phyloP scores from a whole-genome alignment of 164 flowering plant genomes.

The Umbilicus rupestris region DNA sequence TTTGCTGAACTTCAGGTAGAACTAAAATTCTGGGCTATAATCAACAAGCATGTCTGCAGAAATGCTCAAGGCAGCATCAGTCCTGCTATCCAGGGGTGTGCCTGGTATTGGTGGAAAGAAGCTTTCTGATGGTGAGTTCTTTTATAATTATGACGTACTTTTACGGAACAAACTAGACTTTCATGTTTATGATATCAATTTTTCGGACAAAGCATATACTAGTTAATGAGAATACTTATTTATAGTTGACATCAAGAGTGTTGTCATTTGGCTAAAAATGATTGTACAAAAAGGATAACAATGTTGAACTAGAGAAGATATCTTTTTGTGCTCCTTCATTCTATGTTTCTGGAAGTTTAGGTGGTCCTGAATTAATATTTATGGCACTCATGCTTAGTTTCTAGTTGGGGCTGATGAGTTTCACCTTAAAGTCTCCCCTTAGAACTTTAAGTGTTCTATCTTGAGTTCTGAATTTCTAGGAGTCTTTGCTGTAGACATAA shows the following conservation, averaged over 20 bases:
- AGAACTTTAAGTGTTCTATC: background rate
- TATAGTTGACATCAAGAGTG: background rate
- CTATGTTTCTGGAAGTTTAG: constrained; percentile 5
- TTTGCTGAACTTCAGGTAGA: background rate
- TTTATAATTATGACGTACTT: background rate
- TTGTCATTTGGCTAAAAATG: background rate
- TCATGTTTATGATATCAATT: background rate
- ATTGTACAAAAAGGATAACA: background rate
- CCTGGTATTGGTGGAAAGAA: background rate
- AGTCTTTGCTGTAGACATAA: background rate
- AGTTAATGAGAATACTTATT: background rate
- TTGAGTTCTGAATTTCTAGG: background rate
- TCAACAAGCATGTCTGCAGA: background rate
- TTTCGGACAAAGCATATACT: background rate
- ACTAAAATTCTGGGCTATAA: background rate
- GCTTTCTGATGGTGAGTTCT: constrained; percentile 1
- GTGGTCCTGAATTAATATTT: background rate
- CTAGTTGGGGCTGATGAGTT: background rate
- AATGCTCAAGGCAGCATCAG: background rate
- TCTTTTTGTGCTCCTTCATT: background rate
- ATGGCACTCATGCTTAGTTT: background rate
- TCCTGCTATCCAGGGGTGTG: too few relatives aligned
- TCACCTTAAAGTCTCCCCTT: background rate
- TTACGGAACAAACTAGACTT: background rate
- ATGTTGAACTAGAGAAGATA: background rate